Conservation (phyloP, 805 yeast species). For the Kuraishia capsulata region DNA sequence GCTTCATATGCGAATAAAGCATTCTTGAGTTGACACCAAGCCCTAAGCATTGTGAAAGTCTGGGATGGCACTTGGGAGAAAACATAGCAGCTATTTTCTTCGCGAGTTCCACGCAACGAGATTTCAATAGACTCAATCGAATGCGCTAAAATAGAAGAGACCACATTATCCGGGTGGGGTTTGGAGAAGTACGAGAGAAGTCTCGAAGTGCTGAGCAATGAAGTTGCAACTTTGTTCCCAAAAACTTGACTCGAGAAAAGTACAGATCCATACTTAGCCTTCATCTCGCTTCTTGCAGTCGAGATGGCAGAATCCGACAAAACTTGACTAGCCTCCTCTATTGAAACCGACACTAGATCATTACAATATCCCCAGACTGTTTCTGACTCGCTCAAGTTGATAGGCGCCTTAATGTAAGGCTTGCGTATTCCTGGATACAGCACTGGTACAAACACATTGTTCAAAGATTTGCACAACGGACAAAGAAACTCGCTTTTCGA, state of each 20-base stretch:
- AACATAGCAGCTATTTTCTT: slow-evolving; percentile 30
- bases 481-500: slow-evolving; percentile 72
- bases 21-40: slow-evolving; percentile 26
- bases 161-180: slow-evolving; percentile 42
- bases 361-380: background rate
- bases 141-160: slow-evolving; percentile 27
- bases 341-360: background rate
- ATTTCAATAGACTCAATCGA: slow-evolving; percentile 62
- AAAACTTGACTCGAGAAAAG: background rate
- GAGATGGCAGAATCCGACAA: background rate
- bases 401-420: background rate
- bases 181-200: slow-evolving; percentile 53
- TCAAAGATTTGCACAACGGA: slow-evolving; percentile 84
- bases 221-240: slow-evolving; percentile 2
- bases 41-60: slow-evolving; percentile 47
- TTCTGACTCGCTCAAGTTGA: background rate
- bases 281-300: slow-evolving; percentile 1
- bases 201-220: background rate
- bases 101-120: slow-evolving; percentile 40
- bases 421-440: slow-evolving; percentile 42
- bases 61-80: slow-evolving; percentile 56
- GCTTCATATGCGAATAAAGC: slow-evolving; percentile 22
- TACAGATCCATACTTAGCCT: background rate
- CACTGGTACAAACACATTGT: slow-evolving; percentile 76
- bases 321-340: background rate